Base-by-base conservation (phyloP, 2,329 filamentous ascomycete species). In the Pseudogymnoascus destructans region DNA sequence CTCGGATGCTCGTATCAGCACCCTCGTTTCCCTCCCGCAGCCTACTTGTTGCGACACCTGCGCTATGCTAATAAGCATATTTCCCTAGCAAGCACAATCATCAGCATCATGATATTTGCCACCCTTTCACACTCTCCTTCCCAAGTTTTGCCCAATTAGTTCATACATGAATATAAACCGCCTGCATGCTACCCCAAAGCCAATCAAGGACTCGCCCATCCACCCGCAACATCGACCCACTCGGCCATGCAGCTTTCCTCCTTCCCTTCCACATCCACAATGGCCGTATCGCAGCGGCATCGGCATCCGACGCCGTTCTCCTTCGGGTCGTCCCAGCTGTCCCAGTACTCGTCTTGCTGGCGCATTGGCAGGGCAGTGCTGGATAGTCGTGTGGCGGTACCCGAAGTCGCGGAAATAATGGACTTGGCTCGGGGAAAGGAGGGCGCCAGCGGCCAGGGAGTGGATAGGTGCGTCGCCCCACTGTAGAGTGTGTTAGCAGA, bases 391-490 rank as follows among this genome's bases (percentile, higher is more conserved):
- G 73, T 98, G 93, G 68, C 93, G 83, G 75, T 98, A 98, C 58
- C 93, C 93, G 73, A 97, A 92, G 71, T 98, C 93, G 66, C 93
- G 89, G 84, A 98, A 98, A 75, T 98, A 98, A 73, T 98, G 93
- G 61, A 98, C 89, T 68, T 98, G 90, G 58, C 78, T 77, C 52
- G 87, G 84, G 2, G 82, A 79, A 30, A 98, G 79, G 13, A 98
- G 83, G 32, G 86, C 87, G 65, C 93, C 93, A 23, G 93, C 92
- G 25, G 93, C 93, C 57, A 98, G 86, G 35, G 93, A 98, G 75
- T 98, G 93, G 66, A 98, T 96, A 11, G 93, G 93, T 59, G 93
- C 93, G 73, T 98, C 93, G 73, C 93, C 93, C 93, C 93, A 98
- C 89, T 96, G 67, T 38, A 32, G 21, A n/a, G n/a, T 49, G 5